Evolutionary conservation across 371 early-diverging fungal species (phyloP).

Genomic region (Coemansia sp.): DNA sequence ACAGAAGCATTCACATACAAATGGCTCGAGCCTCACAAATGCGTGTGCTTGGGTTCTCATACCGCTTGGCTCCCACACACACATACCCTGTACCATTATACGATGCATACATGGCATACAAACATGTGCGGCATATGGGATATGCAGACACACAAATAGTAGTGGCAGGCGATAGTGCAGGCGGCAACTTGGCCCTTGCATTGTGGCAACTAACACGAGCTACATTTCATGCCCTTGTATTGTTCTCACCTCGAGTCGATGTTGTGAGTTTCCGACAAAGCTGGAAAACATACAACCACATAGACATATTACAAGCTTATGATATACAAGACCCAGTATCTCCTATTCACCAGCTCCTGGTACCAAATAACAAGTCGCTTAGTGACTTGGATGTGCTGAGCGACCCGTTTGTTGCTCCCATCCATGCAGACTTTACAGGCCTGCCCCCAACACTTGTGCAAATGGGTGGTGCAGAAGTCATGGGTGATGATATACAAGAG

Average conservation of each 20-base stretch:
- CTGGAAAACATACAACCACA: constrained; percentile 12
- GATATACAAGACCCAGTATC: not conserved
- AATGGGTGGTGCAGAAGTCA: constrained; percentile 55
- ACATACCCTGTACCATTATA: constrained; percentile 46
- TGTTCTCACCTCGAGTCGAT: constrained; percentile 41
- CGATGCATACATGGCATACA: constrained; percentile 38
- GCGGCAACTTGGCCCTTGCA: constrained; percentile 42
- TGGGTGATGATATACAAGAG: constrained; percentile 56
- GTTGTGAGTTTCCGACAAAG: constrained; percentile 14
- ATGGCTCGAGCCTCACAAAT: constrained; percentile 14
- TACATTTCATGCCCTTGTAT: constrained; percentile 6
- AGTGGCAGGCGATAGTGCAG: constrained; percentile 48
- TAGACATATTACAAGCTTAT: constrained; percentile 15
- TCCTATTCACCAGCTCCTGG: constrained; percentile 14
- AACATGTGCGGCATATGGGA: constrained; percentile 22
- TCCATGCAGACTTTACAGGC: constrained; percentile 29
- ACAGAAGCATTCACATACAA: constrained; percentile 14
- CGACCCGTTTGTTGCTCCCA: constrained; percentile 27
- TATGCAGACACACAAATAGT: constrained; percentile 21
- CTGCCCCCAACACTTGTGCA: constrained; percentile 57
- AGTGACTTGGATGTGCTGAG: not conserved
- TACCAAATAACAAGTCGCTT: not conserved
- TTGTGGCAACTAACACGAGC: constrained; percentile 33
- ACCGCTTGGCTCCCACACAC: constrained; percentile 39
- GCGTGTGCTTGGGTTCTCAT: constrained; percentile 23